Percentiles rank a stretch among this genome's conserved stretches.
These are phyloP conservation scores for Cymbidium sinense DNA, from an alignment of 106 monocot genomes.

Conservation along the genomic window DNA sequence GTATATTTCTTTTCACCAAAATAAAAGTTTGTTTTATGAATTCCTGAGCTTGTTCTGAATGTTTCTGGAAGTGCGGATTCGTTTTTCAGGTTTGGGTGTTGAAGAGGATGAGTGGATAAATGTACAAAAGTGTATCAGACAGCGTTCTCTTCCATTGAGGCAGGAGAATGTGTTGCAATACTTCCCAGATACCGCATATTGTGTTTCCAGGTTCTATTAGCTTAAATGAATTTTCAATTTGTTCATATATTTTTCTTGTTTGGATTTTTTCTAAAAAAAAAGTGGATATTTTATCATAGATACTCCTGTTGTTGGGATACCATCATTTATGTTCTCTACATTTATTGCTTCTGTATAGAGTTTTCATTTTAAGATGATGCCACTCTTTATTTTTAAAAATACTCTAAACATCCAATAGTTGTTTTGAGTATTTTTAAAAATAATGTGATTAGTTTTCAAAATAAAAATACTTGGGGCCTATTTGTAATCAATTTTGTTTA, in stretches of 20 bases:
- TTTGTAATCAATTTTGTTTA: no score
- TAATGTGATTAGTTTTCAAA: no score
- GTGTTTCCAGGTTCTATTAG: conserved; percentile 77
- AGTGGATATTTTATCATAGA: background rate
- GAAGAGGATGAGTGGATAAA: conserved; percentile 99
- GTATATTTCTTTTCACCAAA: background rate
- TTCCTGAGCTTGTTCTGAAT: conserved; percentile 8
- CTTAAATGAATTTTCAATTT: background rate
- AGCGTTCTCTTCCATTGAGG: conserved; percentile 92
- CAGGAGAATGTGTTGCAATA: conserved; percentile 79
- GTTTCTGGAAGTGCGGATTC: conserved; percentile 81
- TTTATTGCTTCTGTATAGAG: background rate
- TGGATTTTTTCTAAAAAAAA: background rate
- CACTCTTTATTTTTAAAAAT: no score
- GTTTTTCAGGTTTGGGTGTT: conserved; percentile 80
- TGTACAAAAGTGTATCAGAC: conserved; percentile 75
- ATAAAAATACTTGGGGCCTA: no score
- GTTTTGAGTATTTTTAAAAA: no score
- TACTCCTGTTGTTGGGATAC: background rate
- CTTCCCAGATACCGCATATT: conserved; percentile 93
- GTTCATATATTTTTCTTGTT: background rate
- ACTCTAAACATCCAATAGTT: no score
- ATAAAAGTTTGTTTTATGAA: background rate
- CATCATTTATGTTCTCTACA: background rate
- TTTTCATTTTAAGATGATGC: background rate